Evolutionary conservation across 345 rosid species (phyloP).

Genomic region (Melaleuca alternifolia): DNA sequence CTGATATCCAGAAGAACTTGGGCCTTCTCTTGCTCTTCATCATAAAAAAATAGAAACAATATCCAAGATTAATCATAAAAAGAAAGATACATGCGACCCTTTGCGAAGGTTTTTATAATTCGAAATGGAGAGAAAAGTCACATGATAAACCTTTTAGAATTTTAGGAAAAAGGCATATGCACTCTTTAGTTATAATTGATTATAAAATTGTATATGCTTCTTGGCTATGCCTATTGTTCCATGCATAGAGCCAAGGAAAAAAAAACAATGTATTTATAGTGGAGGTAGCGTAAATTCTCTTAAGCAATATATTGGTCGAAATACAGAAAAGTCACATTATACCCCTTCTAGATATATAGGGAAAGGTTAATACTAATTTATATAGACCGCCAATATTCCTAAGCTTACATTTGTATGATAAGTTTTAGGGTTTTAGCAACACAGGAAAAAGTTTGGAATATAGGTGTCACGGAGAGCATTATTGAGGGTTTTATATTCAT

Average conservation of each 20-base stretch:
- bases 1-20: slow-evolving; percentile 77
- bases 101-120: not conserved
- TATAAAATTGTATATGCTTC: not conserved
- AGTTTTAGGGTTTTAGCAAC: not conserved
- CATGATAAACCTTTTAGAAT: not conserved
- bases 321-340: not conserved
- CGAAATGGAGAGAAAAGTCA: not conserved
- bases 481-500: not conserved
- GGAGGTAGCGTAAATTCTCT: not conserved
- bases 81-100: not conserved
- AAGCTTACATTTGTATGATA: too few relatives aligned
- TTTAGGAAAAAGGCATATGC: not conserved
- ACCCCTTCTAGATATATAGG: not conserved
- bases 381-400: not conserved
- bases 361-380: too few relatives aligned
- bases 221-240: not conserved
- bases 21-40: slow-evolving; percentile 71
- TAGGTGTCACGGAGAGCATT: not conserved
- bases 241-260: not conserved
- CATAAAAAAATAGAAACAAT: not conserved
- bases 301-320: not conserved
- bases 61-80: not conserved
- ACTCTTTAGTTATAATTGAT: not conserved
- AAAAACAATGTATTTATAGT: not conserved
- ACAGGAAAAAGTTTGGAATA: not conserved